Base-by-base conservation (phyloP, 257 asterid genomes). In the Echium plantagineum region DNA sequence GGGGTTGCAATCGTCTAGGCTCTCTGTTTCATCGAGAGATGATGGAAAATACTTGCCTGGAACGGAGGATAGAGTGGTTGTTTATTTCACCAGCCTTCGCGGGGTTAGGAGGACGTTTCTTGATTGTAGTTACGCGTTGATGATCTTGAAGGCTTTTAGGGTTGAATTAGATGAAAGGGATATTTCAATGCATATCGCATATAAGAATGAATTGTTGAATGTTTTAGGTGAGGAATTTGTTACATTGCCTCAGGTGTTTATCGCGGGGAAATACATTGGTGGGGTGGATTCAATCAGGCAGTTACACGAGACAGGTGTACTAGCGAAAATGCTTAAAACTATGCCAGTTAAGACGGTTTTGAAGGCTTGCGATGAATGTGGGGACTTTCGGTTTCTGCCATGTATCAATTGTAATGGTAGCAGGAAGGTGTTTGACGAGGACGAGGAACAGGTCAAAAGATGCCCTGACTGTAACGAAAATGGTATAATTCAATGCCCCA, bases 61-160 rank as follows among this genome's bases (percentile, higher is more conserved):
- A 15, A 85, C 98, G 6, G 96, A 82, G 85, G 96, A 91, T 69
- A 78, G 96, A 53, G 95, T 88, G 24, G 96, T 91, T 7, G 71
- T 91, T 35, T 85, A 85, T 82, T 83, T 77, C 81, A 91, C 98
- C 55, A 90, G 98, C 78, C 85, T 90, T 58, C 80, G 96, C 0
- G 98, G 98, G 7, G 77, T 90, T 5, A 78, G 98, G 7, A 79
- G 72, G 32, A 90, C 98, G 0, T 85, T 85, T 20, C 77, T 83
- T 61, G 98, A 90, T 60, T 85, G 98, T 69, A 91, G 78, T 57
- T 77, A 91, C 9, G 76, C 72, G 20, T 76, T 82, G 31, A 82
- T 85, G 96, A 85, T 82, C 32, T 81, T 90, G 42, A 84, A 85
- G 18, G 95, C 94, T 59, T 75, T 80, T 67, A 81, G 98, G 0